Conservation (phyloP, 352 stramenopile genomes). For the Phytophthora pseudosyringae region DNA sequence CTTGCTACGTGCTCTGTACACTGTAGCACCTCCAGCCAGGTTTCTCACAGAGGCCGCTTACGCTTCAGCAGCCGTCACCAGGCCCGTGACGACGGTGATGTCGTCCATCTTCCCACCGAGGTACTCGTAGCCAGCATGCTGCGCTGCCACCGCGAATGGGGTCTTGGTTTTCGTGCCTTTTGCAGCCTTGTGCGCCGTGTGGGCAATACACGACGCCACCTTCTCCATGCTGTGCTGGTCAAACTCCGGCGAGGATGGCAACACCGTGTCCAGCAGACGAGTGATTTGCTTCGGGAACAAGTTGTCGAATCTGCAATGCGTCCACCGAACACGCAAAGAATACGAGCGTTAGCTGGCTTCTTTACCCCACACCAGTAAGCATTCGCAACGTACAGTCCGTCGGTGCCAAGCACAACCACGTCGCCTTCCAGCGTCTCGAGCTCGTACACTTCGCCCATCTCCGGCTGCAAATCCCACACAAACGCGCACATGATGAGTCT, state of each 20-base stretch:
- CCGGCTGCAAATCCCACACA: conserved; percentile 55
- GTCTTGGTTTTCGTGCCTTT: conserved; percentile 76
- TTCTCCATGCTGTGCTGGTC: conserved; percentile 76
- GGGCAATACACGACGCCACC: conserved; percentile 77
- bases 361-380: not conserved
- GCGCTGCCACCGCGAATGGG: conserved; percentile 77
- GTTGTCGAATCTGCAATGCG: conserved; percentile 92
- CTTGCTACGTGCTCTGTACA: not conserved
- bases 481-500: conserved; percentile 11
- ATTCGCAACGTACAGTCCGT: conserved; percentile 84
- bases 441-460: conserved; percentile 90
- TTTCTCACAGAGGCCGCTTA: not conserved
- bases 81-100: conserved; percentile 88
- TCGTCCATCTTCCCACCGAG: conserved; percentile 91
- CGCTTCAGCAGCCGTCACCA: conserved; percentile 49
- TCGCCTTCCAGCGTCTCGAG: conserved; percentile 88
- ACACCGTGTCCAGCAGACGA: conserved; percentile 66
- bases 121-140: conserved; percentile 81
- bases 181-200: conserved; percentile 81
- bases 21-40: not conserved
- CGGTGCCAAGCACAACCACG: conserved; percentile 93
- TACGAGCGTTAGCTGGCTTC: not conserved
- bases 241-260: conserved; percentile 56
- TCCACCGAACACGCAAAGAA: not conserved
- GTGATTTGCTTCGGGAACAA: conserved; percentile 90